phyloP scores from a whole-genome alignment of 768 basidiomycete species.

The Dendrothele bispora region DNA sequence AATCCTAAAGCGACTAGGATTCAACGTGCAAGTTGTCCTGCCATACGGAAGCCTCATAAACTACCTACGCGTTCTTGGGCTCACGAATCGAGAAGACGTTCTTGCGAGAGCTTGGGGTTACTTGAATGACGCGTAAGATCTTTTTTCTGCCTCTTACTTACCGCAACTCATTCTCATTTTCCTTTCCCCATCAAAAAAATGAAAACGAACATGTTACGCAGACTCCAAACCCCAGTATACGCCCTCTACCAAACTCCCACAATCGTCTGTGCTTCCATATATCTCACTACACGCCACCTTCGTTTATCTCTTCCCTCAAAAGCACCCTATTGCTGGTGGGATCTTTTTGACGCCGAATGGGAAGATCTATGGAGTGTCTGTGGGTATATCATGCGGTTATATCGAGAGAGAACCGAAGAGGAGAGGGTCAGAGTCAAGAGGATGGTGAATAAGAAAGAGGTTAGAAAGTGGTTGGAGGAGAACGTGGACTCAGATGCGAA shows the following conservation, averaged over 20 bases:
- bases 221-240: slow-evolving; percentile 92
- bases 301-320: slow-evolving; percentile 71
- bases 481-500: too few relatives aligned
- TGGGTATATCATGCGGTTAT: slow-evolving; percentile 84
- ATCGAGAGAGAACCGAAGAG: slow-evolving; percentile 53
- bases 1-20: slow-evolving; percentile 91
- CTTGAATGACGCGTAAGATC: slow-evolving; percentile 89
- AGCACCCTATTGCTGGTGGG: slow-evolving; percentile 85
- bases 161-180: not conserved
- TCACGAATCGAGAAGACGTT: slow-evolving; percentile 65
- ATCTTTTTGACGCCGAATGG: slow-evolving; percentile 88
- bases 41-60: slow-evolving; percentile 95
- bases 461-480: slow-evolving; percentile 84
- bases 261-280: slow-evolving; percentile 87
- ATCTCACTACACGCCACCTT: slow-evolving; percentile 75
- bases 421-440: slow-evolving; percentile 46
- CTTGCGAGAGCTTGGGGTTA: slow-evolving; percentile 89
- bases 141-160: not conserved
- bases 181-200: not conserved
- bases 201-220: slow-evolving; percentile 27
- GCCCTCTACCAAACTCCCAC: slow-evolving; percentile 86
- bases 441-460: slow-evolving; percentile 74
- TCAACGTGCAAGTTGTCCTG: slow-evolving; percentile 90
- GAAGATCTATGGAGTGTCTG: slow-evolving; percentile 87
- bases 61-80: slow-evolving; percentile 87